A percentile compares a stretch with the other conserved stretches of the same genome.
Conservation (phyloP, 768 basidiomycete species). For the Boletus tomentosulus region DNA sequence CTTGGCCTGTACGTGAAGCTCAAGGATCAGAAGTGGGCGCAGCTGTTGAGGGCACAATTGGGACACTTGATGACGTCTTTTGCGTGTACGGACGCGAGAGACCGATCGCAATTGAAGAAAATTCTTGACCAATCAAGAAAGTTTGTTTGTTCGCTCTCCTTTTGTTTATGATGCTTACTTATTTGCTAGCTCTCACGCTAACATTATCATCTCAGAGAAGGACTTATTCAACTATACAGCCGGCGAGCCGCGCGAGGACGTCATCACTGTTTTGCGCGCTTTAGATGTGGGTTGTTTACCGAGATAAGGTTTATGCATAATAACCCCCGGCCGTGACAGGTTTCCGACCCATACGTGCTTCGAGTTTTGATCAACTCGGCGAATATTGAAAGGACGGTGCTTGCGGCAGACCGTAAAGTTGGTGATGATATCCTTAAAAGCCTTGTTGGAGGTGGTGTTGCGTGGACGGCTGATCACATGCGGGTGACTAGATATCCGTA, state of each 20-base stretch:
- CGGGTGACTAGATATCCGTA: conserved; percentile 62
- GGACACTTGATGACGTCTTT: conserved; percentile 59
- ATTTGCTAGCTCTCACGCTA: conserved; percentile 38
- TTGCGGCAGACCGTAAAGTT: conserved; percentile 59
- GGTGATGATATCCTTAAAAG: conserved; percentile 51
- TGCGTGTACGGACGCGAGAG: conserved; percentile 67
- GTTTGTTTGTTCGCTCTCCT: conserved; percentile 37
- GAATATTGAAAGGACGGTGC: conserved; percentile 66
- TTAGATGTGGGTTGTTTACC: conserved; percentile 54
- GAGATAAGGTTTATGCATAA: background rate
- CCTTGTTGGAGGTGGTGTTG: conserved; percentile 48
- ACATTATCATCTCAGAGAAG: conserved; percentile 60
- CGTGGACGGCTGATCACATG: conserved; percentile 63
- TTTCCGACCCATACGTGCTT: conserved; percentile 67
- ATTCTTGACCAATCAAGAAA: conserved; percentile 57
- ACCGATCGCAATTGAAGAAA: conserved; percentile 51
- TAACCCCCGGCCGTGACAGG: conserved; percentile 38
- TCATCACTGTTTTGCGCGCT: conserved; percentile 76
- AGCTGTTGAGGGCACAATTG: conserved; percentile 61
- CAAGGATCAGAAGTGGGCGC: conserved; percentile 62
- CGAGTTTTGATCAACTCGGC: conserved; percentile 77
- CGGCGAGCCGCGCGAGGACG: conserved; percentile 63
- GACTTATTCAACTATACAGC: conserved; percentile 77
- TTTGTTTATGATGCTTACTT: conserved; percentile 7
- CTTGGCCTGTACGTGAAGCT: conserved; percentile 76